Percentiles rank a stretch among this genome's conserved stretches.
Conservation (phyloP, 2,329 filamentous ascomycete genomes). For the Clonostachys sp. region DNA sequence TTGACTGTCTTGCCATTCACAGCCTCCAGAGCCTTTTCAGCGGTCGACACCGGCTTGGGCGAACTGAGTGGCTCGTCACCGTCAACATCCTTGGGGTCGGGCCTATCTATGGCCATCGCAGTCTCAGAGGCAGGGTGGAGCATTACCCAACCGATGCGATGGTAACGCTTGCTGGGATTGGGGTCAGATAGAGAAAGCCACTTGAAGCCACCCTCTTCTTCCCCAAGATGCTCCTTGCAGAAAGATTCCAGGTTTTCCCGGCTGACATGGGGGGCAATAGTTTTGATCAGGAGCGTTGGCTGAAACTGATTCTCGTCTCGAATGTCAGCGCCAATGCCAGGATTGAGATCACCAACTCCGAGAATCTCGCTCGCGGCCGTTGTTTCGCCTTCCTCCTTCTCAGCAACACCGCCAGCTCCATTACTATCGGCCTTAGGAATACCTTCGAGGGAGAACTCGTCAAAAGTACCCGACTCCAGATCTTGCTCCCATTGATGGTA, state of each 20-base stretch:
- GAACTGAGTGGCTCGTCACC: conserved; percentile 53
- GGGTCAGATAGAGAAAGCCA: conserved; percentile 95
- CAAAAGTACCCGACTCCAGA: conserved; percentile 78
- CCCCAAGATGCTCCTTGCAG: conserved; percentile 89
- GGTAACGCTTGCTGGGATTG: conserved; percentile 94
- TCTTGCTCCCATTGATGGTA: conserved; percentile 90
- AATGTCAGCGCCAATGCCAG: conserved; percentile 77
- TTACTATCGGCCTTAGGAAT: conserved; percentile 92
- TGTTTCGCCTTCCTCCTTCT: conserved; percentile 94
- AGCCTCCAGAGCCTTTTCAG: conserved; percentile 85
- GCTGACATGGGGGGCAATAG: conserved; percentile 92
- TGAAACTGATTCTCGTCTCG: conserved; percentile 85
- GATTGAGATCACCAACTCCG: conserved; percentile 85
- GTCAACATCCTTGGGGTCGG: conserved; percentile 69
- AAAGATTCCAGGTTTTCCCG: conserved; percentile 90
- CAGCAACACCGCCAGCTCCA: conserved; percentile 73
- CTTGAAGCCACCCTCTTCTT: conserved; percentile 87
- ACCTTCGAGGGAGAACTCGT: conserved; percentile 91
- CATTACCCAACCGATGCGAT: conserved; percentile 98
- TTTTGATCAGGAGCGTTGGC: conserved; percentile 95
- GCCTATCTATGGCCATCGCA: conserved; percentile 59
- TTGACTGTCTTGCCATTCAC: conserved; percentile 97
- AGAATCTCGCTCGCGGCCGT: conserved; percentile 88
- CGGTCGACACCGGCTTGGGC: conserved; percentile 50
- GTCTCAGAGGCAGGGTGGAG: conserved; percentile 74